A percentile compares a stretch with the other conserved stretches of the same genome.
phyloP scores from a whole-genome alignment of 495 filamentous ascomycete species.

The Aspergillus affinis region DNA sequence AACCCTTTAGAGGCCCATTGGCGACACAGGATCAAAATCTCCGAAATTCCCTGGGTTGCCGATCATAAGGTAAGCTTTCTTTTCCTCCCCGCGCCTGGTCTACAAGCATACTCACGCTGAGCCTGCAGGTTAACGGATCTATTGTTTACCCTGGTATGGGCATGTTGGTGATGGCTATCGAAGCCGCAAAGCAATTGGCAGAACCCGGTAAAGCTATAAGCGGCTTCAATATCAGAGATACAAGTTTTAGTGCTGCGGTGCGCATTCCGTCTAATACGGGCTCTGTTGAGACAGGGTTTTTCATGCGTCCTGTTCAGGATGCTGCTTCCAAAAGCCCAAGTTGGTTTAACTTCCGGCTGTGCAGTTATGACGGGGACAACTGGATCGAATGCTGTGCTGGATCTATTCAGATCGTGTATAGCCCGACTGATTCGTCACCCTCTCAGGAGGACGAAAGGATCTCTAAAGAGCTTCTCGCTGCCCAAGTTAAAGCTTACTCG shows the following conservation, averaged over 20 bases:
- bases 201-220: slow-evolving; percentile 11
- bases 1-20: slow-evolving; percentile 24
- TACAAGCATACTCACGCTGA: too few relatives aligned
- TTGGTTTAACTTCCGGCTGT: slow-evolving; percentile 21
- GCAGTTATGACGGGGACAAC: slow-evolving; percentile 12
- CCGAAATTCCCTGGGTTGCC: slow-evolving; percentile 36
- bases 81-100: too few relatives aligned
- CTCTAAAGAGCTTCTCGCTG: not conserved
- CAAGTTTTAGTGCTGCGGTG: slow-evolving; percentile 28
- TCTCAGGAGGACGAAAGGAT: not conserved
- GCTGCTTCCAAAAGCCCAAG: not conserved
- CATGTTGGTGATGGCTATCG: slow-evolving; percentile 39
- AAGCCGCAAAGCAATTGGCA: slow-evolving; percentile 32
- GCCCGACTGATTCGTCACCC: not conserved
- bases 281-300: slow-evolving; percentile 36
- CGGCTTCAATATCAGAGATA: slow-evolving; percentile 30
- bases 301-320: slow-evolving; percentile 17
- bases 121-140: too few relatives aligned
- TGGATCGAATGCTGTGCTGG: slow-evolving; percentile 24
- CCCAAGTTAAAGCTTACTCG: not conserved
- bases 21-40: slow-evolving; percentile 25
- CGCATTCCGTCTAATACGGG: slow-evolving; percentile 29
- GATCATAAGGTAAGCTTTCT: slow-evolving; percentile 25
- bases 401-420: slow-evolving; percentile 25
- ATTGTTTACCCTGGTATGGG: slow-evolving; percentile 39